These are phyloP conservation scores for Rhizopus microsporus DNA, from an alignment of 371 early-diverging fungal genomes.

Conservation along the genomic window DNA sequence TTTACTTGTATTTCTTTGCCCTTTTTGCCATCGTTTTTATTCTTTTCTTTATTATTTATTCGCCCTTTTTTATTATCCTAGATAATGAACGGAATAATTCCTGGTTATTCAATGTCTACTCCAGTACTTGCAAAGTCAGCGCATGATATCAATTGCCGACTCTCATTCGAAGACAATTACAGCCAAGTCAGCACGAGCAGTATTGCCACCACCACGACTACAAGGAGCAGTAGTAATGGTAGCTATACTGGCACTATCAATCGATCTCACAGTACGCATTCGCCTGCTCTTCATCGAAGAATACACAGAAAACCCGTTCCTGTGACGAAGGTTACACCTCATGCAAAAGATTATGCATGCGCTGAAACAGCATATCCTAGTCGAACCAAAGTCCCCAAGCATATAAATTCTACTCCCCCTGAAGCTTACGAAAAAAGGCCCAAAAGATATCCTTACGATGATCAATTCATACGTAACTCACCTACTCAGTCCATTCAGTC, in stretches of 20 bases:
- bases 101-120: constrained; percentile 8
- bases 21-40: background rate
- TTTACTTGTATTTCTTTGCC: background rate
- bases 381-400: background rate
- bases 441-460: background rate
- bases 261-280: background rate
- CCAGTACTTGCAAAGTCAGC: background rate
- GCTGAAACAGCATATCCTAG: constrained; percentile 21
- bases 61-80: background rate
- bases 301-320: constrained; percentile 25
- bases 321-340: background rate
- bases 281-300: constrained; percentile 6
- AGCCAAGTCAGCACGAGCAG: background rate
- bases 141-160: background rate
- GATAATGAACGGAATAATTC: background rate
- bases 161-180: constrained; percentile 4
- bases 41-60: background rate
- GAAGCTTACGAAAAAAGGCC: background rate
- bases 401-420: background rate
- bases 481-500: background rate
- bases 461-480: constrained; percentile 8
- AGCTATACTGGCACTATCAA: background rate
- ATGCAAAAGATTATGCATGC: constrained; percentile 7
- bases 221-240: background rate
- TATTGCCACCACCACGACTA: background rate